Conservation (phyloP, 2,329 filamentous ascomycete species). For the Aureobasidium sp. region DNA sequence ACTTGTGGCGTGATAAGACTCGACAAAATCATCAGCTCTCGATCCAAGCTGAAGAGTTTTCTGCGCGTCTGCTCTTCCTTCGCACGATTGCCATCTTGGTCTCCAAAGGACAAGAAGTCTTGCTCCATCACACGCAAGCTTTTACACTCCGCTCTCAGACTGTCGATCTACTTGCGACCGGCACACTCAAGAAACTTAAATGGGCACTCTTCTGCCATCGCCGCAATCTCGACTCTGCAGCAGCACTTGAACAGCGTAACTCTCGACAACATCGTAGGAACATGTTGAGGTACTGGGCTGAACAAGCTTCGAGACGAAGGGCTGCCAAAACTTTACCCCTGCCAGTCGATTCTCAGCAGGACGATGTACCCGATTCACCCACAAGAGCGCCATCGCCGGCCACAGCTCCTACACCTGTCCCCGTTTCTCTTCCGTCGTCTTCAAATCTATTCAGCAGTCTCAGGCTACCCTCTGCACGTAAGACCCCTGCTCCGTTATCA, state of each 20-base stretch:
- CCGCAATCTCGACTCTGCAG: conserved; percentile 44
- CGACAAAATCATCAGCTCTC: conserved; percentile 20
- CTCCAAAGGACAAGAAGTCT: conserved; percentile 7
- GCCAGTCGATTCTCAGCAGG: not conserved
- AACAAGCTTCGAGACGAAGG: conserved; percentile 33
- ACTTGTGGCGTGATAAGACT: conserved; percentile 30
- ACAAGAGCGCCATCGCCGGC: not conserved
- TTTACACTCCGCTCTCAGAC: conserved; percentile 39
- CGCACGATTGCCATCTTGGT: not conserved
- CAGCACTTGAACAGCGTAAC: conserved; percentile 46
- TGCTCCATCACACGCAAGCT: conserved; percentile 33
- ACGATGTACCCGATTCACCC: conserved; percentile 15
- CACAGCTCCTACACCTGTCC: not conserved
- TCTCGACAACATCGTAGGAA: conserved; percentile 48
- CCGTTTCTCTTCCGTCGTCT: not conserved
- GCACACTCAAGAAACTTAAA: conserved; percentile 47
- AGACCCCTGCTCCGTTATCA: conserved; percentile 5
- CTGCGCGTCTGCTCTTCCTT: conserved; percentile 16
- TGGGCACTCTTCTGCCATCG: conserved; percentile 51
- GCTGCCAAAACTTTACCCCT: conserved; percentile 13
- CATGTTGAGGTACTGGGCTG: conserved; percentile 50
- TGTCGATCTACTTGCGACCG: conserved; percentile 28
- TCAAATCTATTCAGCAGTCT: conserved; percentile 17
- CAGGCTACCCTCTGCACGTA: conserved; percentile 9
- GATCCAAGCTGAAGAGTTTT: conserved; percentile 27